Conservation (phyloP, 192 early-diverging fungal genomes). For the Chytriomyces confervae region DNA sequence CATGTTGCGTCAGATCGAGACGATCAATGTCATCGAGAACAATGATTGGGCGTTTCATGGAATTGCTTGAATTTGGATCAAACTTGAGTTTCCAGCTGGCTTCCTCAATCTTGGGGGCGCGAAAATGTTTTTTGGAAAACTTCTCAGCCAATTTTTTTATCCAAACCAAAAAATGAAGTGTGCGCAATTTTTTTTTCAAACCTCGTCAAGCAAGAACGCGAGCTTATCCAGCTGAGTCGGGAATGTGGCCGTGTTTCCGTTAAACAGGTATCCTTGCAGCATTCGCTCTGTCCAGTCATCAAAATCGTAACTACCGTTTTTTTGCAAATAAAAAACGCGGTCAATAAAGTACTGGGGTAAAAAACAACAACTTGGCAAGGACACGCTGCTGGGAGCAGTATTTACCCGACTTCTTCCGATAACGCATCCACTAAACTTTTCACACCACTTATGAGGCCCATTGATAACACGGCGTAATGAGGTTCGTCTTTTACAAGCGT, state of each 20-base stretch:
- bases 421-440: constrained; percentile 33
- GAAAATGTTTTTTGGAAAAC: too few relatives aligned
- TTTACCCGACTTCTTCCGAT: constrained; percentile 23
- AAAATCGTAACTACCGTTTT: constrained; percentile 16
- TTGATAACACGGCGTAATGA: constrained; percentile 11
- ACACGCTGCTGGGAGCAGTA: too few relatives aligned
- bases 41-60: constrained; percentile 24
- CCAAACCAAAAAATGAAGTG: too few relatives aligned
- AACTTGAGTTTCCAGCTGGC: constrained; percentile 38
- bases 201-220: constrained; percentile 36
- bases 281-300: constrained; percentile 38
- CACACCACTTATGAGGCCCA: constrained; percentile 14
- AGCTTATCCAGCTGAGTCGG: constrained; percentile 29
- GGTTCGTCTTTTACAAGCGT: constrained; percentile 11
- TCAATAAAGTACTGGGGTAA: too few relatives aligned
- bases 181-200: neutral
- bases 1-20: constrained; percentile 18
- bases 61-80: neutral
- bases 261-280: constrained; percentile 30
- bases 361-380: too few relatives aligned
- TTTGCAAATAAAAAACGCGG: too few relatives aligned
- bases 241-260: neutral
- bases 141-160: too few relatives aligned
- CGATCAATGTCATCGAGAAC: constrained; percentile 36
- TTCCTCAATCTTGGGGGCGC: too few relatives aligned